Evolutionary conservation across 2,329 filamentous ascomycete species (phyloP), one percentile per base, ranked within the genome.

Genomic region (Coniochaeta sp.): DNA sequence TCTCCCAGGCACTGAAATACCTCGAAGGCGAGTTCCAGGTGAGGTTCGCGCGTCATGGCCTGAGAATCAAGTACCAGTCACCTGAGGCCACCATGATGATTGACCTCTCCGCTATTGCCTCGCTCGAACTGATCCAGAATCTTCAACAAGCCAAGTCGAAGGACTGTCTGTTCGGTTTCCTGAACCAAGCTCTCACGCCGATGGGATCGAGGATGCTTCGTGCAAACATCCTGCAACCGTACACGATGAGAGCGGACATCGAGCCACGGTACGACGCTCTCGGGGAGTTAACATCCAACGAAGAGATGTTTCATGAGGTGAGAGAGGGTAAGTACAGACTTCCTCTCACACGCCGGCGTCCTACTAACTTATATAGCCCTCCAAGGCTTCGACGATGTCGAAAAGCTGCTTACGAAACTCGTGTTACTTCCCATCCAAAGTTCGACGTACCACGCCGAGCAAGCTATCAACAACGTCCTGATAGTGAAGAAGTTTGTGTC

Each of bases 71-170:
- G 56, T 96, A 95, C 59, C 86, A 92, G 61, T 87, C 91, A 1
- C 91, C 90, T 0, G 89, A 95, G 63, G 88, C 92, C 22, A 89
- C 90, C 1, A 96, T 97, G 91, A 89, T 95, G 81, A 95, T 97
- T 59, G 92, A 96, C 61, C 77, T 94, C 2, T 86, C 89, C 1
- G 95, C 91, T 0, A 89, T 96, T 26, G 79, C 85, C 32, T 90
- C 90, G 0, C 74, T 99, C 3, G 94, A 99, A 65, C 77, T 99
- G 6, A 87, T 97, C 24, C 90, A 96, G 61, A 99, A 96, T 58
- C 64, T 91, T 0, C 84, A 88, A 12, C 84, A 86, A 58, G 63
- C 83, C 1, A 91, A 87, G 58, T 95, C 91, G 0, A 89, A 84
- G 56, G 82, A 92, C 33, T 92, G 86, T 57, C 72, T 99, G 0